A percentile compares a stretch with the other conserved stretches of the same genome.
phyloP scores from a whole-genome alignment of 768 basidiomycete species.

The Lactifluus subvellereus region DNA sequence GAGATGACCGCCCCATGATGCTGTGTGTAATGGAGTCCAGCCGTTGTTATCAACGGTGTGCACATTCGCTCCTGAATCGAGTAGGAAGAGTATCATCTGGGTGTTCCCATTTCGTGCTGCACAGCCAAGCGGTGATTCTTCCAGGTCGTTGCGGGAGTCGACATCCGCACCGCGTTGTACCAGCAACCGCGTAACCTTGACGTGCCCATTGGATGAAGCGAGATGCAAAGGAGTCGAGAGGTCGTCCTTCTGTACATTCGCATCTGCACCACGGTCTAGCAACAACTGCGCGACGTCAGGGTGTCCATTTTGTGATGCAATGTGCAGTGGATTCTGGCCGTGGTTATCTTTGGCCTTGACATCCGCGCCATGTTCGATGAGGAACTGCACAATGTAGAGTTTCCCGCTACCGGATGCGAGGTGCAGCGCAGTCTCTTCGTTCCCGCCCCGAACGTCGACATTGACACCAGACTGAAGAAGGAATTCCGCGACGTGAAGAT shows the following conservation, averaged over 20 bases:
- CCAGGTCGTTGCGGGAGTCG: neutral
- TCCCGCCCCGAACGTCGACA: neutral
- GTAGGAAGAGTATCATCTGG: neutral
- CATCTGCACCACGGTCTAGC: neutral
- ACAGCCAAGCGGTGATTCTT: slow-evolving; percentile 1
- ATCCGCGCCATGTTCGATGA: neutral
- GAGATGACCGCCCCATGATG: neutral
- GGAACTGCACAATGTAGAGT: slow-evolving; percentile 1
- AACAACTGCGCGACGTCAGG: neutral
- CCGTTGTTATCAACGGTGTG: neutral
- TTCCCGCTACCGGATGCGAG: neutral
- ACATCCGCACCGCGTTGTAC: neutral
- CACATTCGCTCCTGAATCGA: slow-evolving; percentile 12
- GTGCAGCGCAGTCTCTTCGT: neutral
- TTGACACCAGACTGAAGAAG: neutral
- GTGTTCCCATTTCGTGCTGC: neutral
- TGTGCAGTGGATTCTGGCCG: neutral
- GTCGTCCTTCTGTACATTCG: neutral
- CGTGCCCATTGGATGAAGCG: neutral
- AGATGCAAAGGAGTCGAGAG: neutral
- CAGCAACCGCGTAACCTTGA: neutral
- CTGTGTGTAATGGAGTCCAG: slow-evolving; percentile 6
- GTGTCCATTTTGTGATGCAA: neutral
- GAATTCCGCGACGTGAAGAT: neutral
- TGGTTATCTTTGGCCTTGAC: neutral